Evolutionary conservation across 2,329 filamentous ascomycete genomes (phyloP), one percentile per base, ranked within the genome.

Genomic region (Geosmithia putterillii): DNA sequence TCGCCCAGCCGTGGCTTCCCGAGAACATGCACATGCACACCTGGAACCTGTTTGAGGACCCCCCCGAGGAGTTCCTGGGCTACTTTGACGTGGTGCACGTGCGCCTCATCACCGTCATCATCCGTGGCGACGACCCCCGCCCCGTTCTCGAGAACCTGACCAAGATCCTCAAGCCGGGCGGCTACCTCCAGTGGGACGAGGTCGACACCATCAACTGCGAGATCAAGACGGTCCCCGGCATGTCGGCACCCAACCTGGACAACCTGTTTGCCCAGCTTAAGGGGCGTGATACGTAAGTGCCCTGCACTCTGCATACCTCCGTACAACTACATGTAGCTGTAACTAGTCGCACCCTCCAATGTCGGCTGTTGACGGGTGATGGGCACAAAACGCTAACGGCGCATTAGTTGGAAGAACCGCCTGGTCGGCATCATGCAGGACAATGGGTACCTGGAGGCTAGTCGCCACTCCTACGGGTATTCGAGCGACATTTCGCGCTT

Each of bases 31-130:
- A 41, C 21, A 32, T 36, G 21, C 38, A 44, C 38, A 36, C 38
- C 4, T 44, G 43, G 43, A 38, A 42, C 19, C 3, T 44, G 14
- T 44, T 44, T 18, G 28, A 44, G 19, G 43, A 44, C 18, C 43
- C 43, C 10, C 43, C 43, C n/a, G 14, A 23, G 9, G 25, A 23
- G 38, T 44, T 41, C 15, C 25, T 41, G 7, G 38, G 38, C 12
- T 41, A 41, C 15, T 44, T 44, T 19, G 43, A 44, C 34, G 28
- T 44, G 17, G 43, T 44, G 23, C 43, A 44, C 28, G 43, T 44
- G 9, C 43, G 43, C 15, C 43, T 44, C 23, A 41, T 44, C 28
- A 44, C 43, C 19, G 38, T 44, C 19, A 39, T 44, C 14, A 38
- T 44, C 10, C 36, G 35, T 6, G 42, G 42, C 38, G 34, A 44